Conservation (phyloP, 1,284 basidiomycete genomes). For the Ceratobasidium sp. region DNA sequence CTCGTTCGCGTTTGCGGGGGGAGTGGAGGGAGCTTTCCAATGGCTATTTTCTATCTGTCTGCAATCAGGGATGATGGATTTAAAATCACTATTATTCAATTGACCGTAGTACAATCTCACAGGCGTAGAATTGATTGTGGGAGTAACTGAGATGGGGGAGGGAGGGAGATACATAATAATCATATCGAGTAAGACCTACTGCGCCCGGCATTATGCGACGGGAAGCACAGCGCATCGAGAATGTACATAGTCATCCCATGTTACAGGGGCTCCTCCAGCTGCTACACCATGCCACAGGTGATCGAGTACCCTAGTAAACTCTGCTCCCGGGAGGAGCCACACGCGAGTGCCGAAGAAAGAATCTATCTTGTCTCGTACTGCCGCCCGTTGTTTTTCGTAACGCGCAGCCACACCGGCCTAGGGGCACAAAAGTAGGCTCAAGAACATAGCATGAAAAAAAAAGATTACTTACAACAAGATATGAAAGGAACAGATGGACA, state of each 20-base stretch:
- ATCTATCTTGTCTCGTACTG: constrained; percentile 1
- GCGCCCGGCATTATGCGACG: background rate
- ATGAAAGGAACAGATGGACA: constrained; percentile 10
- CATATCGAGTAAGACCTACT: too few species aligned
- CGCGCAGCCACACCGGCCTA: constrained; percentile 32
- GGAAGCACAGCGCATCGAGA: constrained; percentile 14
- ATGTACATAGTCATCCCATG: constrained; percentile 29
- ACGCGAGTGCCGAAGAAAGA: constrained; percentile 1
- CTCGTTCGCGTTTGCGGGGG: too few species aligned
- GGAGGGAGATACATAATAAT: too few species aligned
- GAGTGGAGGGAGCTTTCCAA: too few species aligned
- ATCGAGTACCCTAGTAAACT: constrained; percentile 5
- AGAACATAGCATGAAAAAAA: background rate
- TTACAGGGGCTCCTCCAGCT: constrained; percentile 4
- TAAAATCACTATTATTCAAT: too few species aligned
- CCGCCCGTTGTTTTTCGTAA: constrained; percentile 27
- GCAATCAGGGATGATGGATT: too few species aligned
- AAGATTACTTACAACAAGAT: constrained; percentile 14
- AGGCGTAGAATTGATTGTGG: too few species aligned
- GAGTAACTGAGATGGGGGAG: too few species aligned
- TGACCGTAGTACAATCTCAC: too few species aligned
- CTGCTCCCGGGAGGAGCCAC: constrained; percentile 24
- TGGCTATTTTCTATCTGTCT: too few species aligned
- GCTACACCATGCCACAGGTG: constrained; percentile 34
- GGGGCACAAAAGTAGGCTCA: background rate